phyloP scores from a whole-genome alignment of 1,284 basidiomycete species.

The Pascua sp. region DNA sequence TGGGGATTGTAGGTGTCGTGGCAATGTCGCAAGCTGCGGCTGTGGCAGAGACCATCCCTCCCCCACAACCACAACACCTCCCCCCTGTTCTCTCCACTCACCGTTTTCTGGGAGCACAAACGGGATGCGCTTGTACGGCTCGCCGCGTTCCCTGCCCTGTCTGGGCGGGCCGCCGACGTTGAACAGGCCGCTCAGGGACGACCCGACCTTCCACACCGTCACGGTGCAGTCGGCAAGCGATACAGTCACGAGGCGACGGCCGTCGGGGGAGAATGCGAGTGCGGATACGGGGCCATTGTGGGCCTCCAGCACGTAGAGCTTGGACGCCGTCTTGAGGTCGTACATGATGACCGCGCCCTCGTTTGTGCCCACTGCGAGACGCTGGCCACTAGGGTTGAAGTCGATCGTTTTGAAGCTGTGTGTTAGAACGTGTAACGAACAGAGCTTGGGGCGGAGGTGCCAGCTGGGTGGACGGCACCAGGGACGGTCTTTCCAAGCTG shows the following conservation, averaged over 20 bases:
- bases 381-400: constrained; percentile 80
- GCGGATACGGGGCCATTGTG: constrained; percentile 75
- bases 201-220: constrained; percentile 85
- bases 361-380: constrained; percentile 86
- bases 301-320: constrained; percentile 89
- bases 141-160: constrained; percentile 72
- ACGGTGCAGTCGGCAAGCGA: constrained; percentile 77
- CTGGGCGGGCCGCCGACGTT: constrained; percentile 84
- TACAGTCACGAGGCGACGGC: constrained; percentile 79
- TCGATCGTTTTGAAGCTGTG: constrained; percentile 83
- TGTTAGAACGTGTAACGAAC: neutral
- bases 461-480: neutral
- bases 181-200: constrained; percentile 80
- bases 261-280: constrained; percentile 88
- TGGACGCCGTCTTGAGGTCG: constrained; percentile 91
- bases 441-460: neutral
- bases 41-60: neutral
- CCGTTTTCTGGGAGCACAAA: constrained; percentile 59
- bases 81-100: constrained; percentile 24
- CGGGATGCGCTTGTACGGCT: constrained; percentile 76
- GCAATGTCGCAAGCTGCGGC: neutral
- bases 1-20: neutral
- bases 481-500: too few species aligned
- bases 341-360: constrained; percentile 94
- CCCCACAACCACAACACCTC: too few species aligned